A percentile compares a stretch with the other conserved stretches of the same genome.
Evolutionary conservation across 257 asterid species (phyloP).

Genomic region (Capsicum pubescens): DNA sequence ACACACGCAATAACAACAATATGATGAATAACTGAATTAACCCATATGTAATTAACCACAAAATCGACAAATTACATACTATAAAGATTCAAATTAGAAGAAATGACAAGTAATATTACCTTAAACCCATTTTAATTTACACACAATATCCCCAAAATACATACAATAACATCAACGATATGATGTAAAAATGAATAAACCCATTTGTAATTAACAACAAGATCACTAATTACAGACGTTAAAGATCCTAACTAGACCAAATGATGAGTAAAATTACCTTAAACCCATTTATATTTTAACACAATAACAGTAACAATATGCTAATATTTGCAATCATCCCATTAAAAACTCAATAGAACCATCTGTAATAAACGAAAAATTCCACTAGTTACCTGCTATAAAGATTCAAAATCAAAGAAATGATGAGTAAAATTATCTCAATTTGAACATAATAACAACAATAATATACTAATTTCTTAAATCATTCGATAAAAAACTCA

Average conservation of each 20-base stretch:
- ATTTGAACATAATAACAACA: no score
- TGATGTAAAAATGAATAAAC: background rate
- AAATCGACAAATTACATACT: background rate
- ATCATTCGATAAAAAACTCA: background rate
- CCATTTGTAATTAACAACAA: no score
- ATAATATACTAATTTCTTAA: background rate
- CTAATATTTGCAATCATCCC: no score
- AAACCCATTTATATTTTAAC: no score
- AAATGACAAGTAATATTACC: background rate
- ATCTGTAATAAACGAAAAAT: no score
- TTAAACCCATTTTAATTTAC: background rate
- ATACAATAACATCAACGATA: background rate
- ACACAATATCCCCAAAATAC: background rate
- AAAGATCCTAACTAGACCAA: background rate
- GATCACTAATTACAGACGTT: no score
- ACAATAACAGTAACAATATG: no score
- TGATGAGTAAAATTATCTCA: background rate
- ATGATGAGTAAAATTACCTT: background rate
- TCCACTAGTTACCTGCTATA: no score
- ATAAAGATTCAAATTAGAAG: background rate
- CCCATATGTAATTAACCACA: background rate
- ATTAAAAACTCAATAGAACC: no score
- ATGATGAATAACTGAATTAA: no score
- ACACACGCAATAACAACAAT: no score
- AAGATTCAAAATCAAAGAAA: no score